Evolutionary conservation across 176 grass and related monocot species (phyloP), one percentile per base, ranked within the genome.

Genomic region (Typha latifolia): DNA sequence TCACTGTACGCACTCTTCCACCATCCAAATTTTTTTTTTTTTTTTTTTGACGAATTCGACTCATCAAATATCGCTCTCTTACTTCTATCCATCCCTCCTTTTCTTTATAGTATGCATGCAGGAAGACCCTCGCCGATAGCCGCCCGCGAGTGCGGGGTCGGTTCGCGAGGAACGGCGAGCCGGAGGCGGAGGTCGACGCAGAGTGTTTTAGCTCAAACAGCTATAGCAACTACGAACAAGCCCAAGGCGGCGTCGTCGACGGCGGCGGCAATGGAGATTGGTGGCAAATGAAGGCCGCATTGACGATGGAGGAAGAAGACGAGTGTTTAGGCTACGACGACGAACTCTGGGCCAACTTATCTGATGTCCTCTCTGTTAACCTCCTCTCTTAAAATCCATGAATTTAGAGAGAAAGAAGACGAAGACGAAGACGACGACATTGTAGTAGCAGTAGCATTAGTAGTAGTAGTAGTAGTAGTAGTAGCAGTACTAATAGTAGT

Each of bases 91-190:
- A 1, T n/a, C 18, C 27, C 18, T 22, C 22, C 67, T 66, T n/a
- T 57, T 57, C 53, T 57, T 6, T 18, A 2, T 59, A 59, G 53
- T 59, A 59, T 59, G 53, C 53, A 19, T 59, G 53, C 81, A 83
- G 92, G 79, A 96, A 96, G 85, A 91, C 88, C 55, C 71, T 96
- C 65, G 92, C 92, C 4, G 88, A 96, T 49, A 91, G 92, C 75
- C 73, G 92, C 27, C 92, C 88, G 56, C 69, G 92, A 73, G 92
- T 96, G 63, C 88, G 86, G 70, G 92, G 92, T 13, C 70, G 92
- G 53, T 96, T 96, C 67, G 92, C 88, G 29, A 76, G 88, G 49
- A 91, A 96, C 66, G 85, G 92, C 66, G 91, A 96, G 65, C 22
- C 67, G 12, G 87, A 91, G 11, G 64, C 32, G 11, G 88, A 88